phyloP scores from a whole-genome alignment of 2,329 filamentous ascomycete species.

The Coleophoma eucalyptorum region DNA sequence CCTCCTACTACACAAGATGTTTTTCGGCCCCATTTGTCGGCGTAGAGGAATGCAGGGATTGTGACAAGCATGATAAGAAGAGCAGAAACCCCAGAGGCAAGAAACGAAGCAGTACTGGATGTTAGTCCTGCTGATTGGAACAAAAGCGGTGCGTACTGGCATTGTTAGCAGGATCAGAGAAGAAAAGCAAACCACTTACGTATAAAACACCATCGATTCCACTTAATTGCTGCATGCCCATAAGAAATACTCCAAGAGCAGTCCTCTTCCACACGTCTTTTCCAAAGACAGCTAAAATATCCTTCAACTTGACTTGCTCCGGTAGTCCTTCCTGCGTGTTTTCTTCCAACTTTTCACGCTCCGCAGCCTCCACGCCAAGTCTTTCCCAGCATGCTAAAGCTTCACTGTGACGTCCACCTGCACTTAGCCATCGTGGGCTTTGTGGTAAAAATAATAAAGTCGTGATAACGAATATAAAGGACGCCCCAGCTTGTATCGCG shows the following conservation, averaged over 20 bases:
- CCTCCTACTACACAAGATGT: conserved; percentile 51
- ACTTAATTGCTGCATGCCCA: conserved; percentile 55
- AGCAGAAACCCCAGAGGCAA: conserved; percentile 58
- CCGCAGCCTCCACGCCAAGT: conserved; percentile 16
- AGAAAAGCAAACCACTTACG: conserved; percentile 30
- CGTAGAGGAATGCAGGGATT: conserved; percentile 50
- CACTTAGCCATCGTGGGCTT: conserved; percentile 54
- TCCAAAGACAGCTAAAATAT: conserved; percentile 26
- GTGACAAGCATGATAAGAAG: conserved; percentile 55
- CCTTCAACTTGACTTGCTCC: conserved; percentile 12
- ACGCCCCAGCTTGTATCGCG: conserved; percentile 39
- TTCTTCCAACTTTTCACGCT: conserved; percentile 21
- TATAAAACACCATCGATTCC: conserved; percentile 62
- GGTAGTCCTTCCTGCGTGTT: conserved; percentile 1
- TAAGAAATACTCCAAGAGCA: conserved; percentile 49
- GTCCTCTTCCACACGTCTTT: conserved; percentile 43
- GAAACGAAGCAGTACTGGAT: conserved; percentile 48
- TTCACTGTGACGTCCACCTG: conserved; percentile 40
- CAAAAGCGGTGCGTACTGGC: conserved; percentile 54
- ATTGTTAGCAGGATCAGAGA: not conserved
- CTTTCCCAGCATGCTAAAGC: conserved; percentile 35
- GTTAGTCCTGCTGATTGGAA: conserved; percentile 56
- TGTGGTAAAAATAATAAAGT: conserved; percentile 42
- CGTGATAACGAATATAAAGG: conserved; percentile 32
- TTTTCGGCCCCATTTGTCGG: conserved; percentile 54